Base-by-base conservation (phyloP, 805 yeast species). In the Clavispora phyllophila region DNA sequence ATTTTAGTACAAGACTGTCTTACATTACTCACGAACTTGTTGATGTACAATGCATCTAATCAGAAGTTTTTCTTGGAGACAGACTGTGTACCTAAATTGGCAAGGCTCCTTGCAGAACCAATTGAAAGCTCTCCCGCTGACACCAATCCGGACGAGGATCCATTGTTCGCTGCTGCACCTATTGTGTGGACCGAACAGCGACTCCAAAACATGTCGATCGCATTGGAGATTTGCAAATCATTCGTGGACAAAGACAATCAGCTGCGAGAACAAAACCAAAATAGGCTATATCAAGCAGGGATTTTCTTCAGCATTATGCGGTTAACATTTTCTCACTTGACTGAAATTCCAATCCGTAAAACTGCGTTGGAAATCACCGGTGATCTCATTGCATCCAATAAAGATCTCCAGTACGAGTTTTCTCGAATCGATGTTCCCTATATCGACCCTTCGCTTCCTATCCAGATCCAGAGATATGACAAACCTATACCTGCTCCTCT, bases 1-100 rank as follows among this genome's bases (percentile, higher is more conserved):
- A 73, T 88, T 26, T 80, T 88, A n/a, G 95, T 90, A 8, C 93
- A 87, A 57, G 98, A 93, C 62, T 87, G 96, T 60, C 66, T 95
- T 41, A 78, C 88, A 0, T 65, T 93, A 36, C 68, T 91, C 7
- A 73, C 83, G 14, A 85, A 83, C 54, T 70, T 93, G 34, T 63
- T 93, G 38, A 79, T 79, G 49, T 89, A 82, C 62, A 93, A 91
- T 58, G 83, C 91, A 1, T 82, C 95, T 2, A 95, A 93, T 61
- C 99, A 93, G 60, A 86, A 84, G 45, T 73, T 82, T 41, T 95
- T 95, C 56, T 62, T 90, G 27, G 98, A 91, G 59, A 82, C 96
- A 2, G 86, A 82, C 37, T 83, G 95, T 52, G 68, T 87, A 4
- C 80, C 84, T 2, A 74, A 79, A 47, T 66, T 89, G 36, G 82